A percentile compares a stretch with the other conserved stretches of the same genome.
phyloP scores from a whole-genome alignment of 495 filamentous ascomycete genomes.

The Lophiostoma macrostomum region DNA sequence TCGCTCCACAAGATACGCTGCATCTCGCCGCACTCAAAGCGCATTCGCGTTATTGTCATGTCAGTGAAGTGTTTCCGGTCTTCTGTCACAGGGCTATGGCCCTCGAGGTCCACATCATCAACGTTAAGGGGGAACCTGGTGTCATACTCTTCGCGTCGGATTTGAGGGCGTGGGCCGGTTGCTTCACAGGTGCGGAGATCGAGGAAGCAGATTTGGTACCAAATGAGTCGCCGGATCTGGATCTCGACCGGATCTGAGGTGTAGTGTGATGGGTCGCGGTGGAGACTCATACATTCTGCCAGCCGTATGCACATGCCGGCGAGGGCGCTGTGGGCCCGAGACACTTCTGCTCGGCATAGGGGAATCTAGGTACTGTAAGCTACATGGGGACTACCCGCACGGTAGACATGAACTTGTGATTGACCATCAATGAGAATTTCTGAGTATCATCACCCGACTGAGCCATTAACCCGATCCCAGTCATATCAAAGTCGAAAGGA shows the following conservation, averaged over 20 bases:
- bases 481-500: no score
- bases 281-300: slow-evolving; percentile 74
- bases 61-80: slow-evolving; percentile 61
- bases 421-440: no score
- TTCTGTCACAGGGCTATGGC: slow-evolving; percentile 37
- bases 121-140: slow-evolving; percentile 65
- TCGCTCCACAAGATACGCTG: slow-evolving; percentile 63
- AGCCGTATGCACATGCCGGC: slow-evolving; percentile 67
- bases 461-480: no score
- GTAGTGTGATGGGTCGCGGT: slow-evolving; percentile 62
- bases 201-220: slow-evolving; percentile 72
- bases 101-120: slow-evolving; percentile 57
- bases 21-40: slow-evolving; percentile 72
- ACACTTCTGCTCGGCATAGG: slow-evolving; percentile 65
- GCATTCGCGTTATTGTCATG: slow-evolving; percentile 60
- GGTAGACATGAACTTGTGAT: no score
- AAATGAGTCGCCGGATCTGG: slow-evolving; percentile 70
- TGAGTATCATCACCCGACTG: no score
- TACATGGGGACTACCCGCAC: no score
- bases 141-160: slow-evolving; percentile 69
- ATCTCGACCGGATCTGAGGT: slow-evolving; percentile 64
- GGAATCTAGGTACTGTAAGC: slow-evolving; percentile 67
- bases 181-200: slow-evolving; percentile 75
- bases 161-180: slow-evolving; percentile 65
- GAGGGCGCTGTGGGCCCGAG: slow-evolving; percentile 66